Evolutionary conservation across 257 asterid genomes (phyloP).

Genomic region (Solanum dulcamara): DNA sequence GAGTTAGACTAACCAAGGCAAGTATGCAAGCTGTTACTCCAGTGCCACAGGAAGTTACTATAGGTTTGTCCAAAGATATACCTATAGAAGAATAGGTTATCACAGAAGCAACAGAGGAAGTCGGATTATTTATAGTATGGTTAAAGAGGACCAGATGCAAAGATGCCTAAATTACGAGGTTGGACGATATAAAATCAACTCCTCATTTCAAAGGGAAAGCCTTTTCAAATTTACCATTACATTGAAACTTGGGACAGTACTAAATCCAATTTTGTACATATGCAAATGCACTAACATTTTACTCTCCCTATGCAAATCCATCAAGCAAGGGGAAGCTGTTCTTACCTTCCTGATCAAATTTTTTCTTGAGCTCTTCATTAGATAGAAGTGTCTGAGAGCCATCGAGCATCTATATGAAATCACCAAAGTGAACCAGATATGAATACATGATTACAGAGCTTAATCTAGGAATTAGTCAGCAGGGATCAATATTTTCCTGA

Average conservation of each 20-base stretch:
- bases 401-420: conserved; percentile 61
- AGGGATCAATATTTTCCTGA: not conserved
- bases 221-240: not conserved
- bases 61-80: conserved; percentile 57
- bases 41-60: conserved; percentile 79
- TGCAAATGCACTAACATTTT: not conserved
- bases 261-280: not conserved
- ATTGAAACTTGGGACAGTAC: not conserved
- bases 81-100: conserved; percentile 29
- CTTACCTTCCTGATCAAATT: conserved; percentile 70
- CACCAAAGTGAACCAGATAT: not conserved
- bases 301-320: not conserved
- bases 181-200: not conserved
- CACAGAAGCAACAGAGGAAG: not conserved
- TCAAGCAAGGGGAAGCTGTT: not conserved
- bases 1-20: conserved; percentile 51
- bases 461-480: not conserved
- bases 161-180: not conserved
- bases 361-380: conserved; percentile 66
- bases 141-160: not conserved
- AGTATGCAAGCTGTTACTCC: conserved; percentile 96
- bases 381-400: conserved; percentile 74
- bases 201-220: not conserved
- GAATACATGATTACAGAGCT: not conserved
- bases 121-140: not conserved